Evolutionary conservation across 768 basidiomycete species (phyloP), one percentile per base, ranked within the genome.

Genomic region (Mycena chlorophos): DNA sequence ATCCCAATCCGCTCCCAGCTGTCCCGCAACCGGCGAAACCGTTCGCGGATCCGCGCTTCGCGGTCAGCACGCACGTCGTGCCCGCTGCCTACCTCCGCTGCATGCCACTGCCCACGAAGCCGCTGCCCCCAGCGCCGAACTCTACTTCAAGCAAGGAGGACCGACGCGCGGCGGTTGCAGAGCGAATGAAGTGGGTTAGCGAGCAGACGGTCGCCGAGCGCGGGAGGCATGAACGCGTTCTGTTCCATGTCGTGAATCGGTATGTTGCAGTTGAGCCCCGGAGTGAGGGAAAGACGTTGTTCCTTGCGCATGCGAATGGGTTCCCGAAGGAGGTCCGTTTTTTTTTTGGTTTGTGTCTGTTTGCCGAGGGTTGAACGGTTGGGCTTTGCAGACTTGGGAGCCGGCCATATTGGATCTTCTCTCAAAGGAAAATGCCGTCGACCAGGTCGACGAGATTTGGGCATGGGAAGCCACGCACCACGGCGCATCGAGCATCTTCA

Each of bases 251-350:
- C 49, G 66, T 86, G 29, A 91, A 94, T 64, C 81, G 91, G 38
- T 92, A 88, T 67, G 79, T 80, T 26, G 75, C 75, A 62, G 70
- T 68, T 40, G 73, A 66, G 6, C 43, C 68, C 17, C 57, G 61
- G 10, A 56, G 31, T 14, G 16, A 55, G 50, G 28, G 57, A 52
- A 38, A 66, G 10, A 95, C 91, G 0, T 69, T 95, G 49, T 80
- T 94, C 58, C 75, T 90, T 45, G 82, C 83, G 3, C 94, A 95
- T 67, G 91, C 91, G 2, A 95, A 91, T 69, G 93, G 94, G 1
- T 88, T 95, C 62, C 83, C 82, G 45, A 95, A 94, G 68, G 92
- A 95, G 84, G 90, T 85, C 51, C 46, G 81, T 58, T 25, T 20
- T 39, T 26, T 20, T 12, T 30, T 23, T 10, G 4, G 34, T 47